Base-by-base conservation (phyloP, 2,329 filamentous ascomycete species). In the Pyrenochaeta sp. region DNA sequence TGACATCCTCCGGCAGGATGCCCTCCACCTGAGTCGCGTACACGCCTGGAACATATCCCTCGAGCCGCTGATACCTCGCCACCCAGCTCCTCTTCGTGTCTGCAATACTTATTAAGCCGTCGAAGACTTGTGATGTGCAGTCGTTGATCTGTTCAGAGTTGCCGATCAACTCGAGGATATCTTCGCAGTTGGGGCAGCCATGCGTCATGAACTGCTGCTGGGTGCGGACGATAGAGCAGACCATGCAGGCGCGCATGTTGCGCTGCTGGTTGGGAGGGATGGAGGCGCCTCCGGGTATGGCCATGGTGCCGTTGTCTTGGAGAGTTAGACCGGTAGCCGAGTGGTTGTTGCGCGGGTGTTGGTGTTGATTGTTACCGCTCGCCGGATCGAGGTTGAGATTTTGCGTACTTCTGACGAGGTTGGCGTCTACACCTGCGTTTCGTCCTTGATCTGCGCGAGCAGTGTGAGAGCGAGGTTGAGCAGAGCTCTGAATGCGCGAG, bases 21-120 rank as follows among this genome's bases (percentile, higher is more conserved):
- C 95, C 95, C 32, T 91, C 92, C 25, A 99, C 95, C 81, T 98
- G 97, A 54, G 93, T 91, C 19, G 95, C 95, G 80, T 99, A 99
- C 56, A 96, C 89, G 52, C 95, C 95, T 15, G 88, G 86, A 51
- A 95, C 90, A 77, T 96, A 98, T 54, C 87, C 88, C 76, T 97
- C 92, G 58, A 99, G 81, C 8, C 95, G 87, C 83, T 98, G 93
- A 90, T 93, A 98, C 75, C 92, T 91, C n/a, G 94, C 93, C 48
- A 98, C 92, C 95, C 95, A 99, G 72, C 91, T 96, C 67, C 84
- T 86, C 43, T 82, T 81, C n/a, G 93, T 93, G 75, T 97, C 90
- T 47, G 90, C 88, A 37, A 98, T 85, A 40, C 91, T 88, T 76
- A 98, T 92, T 64, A 97, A 81, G 47, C 95, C 95, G 78, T 99